Conservation (phyloP, 164 flowering plant genomes). For the Tetrastigma voinierianum region DNA sequence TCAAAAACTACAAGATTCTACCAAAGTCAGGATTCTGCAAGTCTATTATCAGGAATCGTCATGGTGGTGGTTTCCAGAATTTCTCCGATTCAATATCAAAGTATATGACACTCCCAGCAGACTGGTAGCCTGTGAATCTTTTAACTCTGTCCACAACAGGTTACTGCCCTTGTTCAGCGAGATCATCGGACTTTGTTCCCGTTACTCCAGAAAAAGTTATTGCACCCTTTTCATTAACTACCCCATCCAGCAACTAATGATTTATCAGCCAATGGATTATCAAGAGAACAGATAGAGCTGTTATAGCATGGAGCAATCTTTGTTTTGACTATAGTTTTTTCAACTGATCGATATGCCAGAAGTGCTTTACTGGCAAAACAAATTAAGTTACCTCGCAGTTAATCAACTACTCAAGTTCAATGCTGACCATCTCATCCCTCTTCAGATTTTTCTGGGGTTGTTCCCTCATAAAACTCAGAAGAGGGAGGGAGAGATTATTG, state of each 20-base stretch:
- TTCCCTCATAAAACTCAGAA: background rate
- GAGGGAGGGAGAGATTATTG: background rate
- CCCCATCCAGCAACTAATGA: background rate
- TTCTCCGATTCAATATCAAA: background rate
- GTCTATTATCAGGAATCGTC: background rate
- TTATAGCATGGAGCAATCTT: background rate
- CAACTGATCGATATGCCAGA: no score
- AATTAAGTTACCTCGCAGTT: no score
- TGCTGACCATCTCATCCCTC: background rate
- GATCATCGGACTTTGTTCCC: background rate
- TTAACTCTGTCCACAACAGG: background rate
- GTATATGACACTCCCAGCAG: background rate
- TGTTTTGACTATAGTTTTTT: background rate
- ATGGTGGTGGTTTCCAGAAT: background rate
- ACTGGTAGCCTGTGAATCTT: slow-evolving; percentile 1
- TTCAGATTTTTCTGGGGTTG: slow-evolving; percentile 1
- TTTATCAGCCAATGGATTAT: background rate
- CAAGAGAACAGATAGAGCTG: background rate
- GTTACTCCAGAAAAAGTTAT: background rate
- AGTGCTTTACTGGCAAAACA: no score
- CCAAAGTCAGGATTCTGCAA: background rate
- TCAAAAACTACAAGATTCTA: slow-evolving; percentile 3
- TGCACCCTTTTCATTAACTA: background rate
- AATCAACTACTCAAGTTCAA: background rate
- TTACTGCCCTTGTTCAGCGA: background rate